A percentile compares a stretch with the other conserved stretches of the same genome.
Evolutionary conservation across 2,329 filamentous ascomycete genomes (phyloP).

Genomic region (Lasiodiplodia sp.): DNA sequence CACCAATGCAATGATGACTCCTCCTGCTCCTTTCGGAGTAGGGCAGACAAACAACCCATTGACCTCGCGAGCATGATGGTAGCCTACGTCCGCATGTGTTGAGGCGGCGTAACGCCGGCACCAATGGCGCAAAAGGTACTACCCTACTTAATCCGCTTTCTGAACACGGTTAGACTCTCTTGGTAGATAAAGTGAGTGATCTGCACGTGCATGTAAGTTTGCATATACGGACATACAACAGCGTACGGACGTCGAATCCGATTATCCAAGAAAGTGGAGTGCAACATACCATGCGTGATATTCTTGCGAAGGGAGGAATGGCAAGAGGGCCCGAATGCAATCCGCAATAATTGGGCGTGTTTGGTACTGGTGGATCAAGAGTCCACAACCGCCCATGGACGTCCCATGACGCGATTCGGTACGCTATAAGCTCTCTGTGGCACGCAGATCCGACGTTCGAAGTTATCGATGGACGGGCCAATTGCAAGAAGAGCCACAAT

Average conservation of each 20-base stretch:
- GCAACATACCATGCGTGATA: background rate
- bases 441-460: constrained; percentile 27
- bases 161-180: background rate
- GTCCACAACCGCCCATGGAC: background rate
- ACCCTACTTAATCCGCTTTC: background rate
- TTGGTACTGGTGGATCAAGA: background rate
- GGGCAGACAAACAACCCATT: background rate
- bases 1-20: background rate
- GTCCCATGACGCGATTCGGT: background rate
- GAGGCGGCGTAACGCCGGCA: background rate
- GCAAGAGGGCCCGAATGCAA: background rate
- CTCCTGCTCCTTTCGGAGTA: background rate
- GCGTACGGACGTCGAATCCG: background rate
- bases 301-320: background rate
- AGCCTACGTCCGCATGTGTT: background rate
- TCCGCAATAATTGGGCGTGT: background rate
- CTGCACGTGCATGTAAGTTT: background rate
- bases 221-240: background rate
- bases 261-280: background rate
- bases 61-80: background rate
- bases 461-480: background rate
- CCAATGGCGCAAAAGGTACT: background rate
- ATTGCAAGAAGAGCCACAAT: background rate
- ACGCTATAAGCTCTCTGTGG: background rate
- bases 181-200: background rate